Evolutionary conservation across 257 asterid genomes (phyloP).

Genomic region (Jaltomata sinuosa): DNA sequence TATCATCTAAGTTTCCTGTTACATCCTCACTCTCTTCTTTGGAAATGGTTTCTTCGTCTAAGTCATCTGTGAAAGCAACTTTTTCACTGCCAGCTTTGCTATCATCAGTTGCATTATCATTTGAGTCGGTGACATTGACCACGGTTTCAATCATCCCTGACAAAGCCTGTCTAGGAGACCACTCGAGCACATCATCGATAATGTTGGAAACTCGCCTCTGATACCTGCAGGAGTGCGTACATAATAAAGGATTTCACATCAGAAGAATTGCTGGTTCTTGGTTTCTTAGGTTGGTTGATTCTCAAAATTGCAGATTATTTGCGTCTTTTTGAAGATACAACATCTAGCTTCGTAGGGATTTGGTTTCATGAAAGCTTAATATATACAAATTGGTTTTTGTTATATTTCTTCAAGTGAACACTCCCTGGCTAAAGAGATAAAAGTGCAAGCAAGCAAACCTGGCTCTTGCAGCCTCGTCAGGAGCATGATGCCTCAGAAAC

Average conservation of each 20-base stretch:
- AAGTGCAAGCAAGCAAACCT: constrained; percentile 38
- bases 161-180: constrained; percentile 90
- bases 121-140: constrained; percentile 31
- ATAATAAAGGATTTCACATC: not conserved
- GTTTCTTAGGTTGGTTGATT: not conserved
- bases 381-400: not conserved
- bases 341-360: not conserved
- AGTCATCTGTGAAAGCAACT: not conserved
- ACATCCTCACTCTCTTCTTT: constrained; percentile 24
- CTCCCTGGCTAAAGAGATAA: not conserved
- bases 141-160: constrained; percentile 84
- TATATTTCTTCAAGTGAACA: not conserved
- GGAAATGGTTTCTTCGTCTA: constrained; percentile 21
- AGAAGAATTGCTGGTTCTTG: not conserved
- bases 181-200: constrained; percentile 93
- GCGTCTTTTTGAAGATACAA: not conserved
- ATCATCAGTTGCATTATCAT: constrained; percentile 13
- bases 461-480: constrained; percentile 99
- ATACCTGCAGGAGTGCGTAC: constrained; percentile 44
- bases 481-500: constrained; percentile 95
- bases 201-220: constrained; percentile 92
- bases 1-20: constrained; percentile 16
- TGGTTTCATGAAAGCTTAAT: not conserved
- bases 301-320: not conserved
- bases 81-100: constrained; percentile 8